Evolutionary conservation across 306 rosid species (phyloP).

Genomic region (Dryas alaskensis): DNA sequence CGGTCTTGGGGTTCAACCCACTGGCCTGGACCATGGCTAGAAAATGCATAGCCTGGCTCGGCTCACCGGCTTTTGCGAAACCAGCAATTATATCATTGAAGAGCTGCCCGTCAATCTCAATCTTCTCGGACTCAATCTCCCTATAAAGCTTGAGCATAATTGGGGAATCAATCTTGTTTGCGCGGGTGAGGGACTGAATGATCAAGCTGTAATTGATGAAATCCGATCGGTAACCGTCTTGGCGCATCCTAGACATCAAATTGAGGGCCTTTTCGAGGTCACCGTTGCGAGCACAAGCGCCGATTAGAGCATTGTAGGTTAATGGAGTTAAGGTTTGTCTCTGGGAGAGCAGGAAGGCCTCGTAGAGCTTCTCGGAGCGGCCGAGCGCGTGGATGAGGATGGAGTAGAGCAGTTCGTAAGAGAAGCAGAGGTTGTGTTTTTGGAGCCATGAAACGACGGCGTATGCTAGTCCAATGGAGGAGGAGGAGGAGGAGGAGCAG

Average conservation of each 20-base stretch:
- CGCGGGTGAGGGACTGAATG: slow-evolving; percentile 76
- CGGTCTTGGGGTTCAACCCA: slow-evolving; percentile 66
- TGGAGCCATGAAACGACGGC: slow-evolving; percentile 85
- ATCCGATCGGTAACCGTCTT: slow-evolving; percentile 77
- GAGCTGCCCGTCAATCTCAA: slow-evolving; percentile 73
- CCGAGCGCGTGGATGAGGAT: slow-evolving; percentile 93
- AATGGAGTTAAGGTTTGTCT: slow-evolving; percentile 63
- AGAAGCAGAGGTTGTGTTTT: slow-evolving; percentile 85
- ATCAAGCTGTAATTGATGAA: slow-evolving; percentile 74
- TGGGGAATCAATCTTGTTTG: slow-evolving; percentile 63
- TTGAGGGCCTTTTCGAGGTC: slow-evolving; percentile 81
- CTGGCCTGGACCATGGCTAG: slow-evolving; percentile 73
- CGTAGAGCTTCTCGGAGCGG: slow-evolving; percentile 82
- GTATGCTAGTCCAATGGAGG: slow-evolving; percentile 63
- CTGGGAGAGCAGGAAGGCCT: slow-evolving; percentile 84
- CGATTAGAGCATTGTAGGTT: slow-evolving; percentile 82
- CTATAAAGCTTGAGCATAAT: slow-evolving; percentile 66
- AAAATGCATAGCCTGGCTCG: slow-evolving; percentile 60
- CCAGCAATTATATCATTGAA: slow-evolving; percentile 73
- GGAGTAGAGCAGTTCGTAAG: slow-evolving; percentile 84
- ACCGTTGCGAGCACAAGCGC: slow-evolving; percentile 84
- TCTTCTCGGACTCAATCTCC: slow-evolving; percentile 68
- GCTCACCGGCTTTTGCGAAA: slow-evolving; percentile 77
- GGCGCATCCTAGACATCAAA: slow-evolving; percentile 78
- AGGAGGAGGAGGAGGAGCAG: slow-evolving; percentile 48